Evolutionary conservation across 148 eudicot species (phyloP), one percentile per base, ranked within the genome.

Genomic region (Euryodendron excelsum): DNA sequence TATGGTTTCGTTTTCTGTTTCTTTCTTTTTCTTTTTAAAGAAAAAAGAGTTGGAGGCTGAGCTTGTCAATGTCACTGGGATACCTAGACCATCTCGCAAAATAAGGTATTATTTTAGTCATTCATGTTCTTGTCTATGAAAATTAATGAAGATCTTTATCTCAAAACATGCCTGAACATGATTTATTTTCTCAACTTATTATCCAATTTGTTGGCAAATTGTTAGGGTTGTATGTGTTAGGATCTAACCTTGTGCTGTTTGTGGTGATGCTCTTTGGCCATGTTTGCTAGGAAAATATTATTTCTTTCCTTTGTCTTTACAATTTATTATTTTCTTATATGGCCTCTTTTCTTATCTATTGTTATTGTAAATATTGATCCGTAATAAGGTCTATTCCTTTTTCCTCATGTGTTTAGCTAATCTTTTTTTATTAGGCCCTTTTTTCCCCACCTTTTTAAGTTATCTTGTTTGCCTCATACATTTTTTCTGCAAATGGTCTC

Each of bases 31-130:
- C 64, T 23, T 50, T 76, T 68, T 37, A 15, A 79, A 96, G 99
- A 96, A 91, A 96, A 96, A 96, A 93, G 99, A 96, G 85, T 85
- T 96, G 80, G 99, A 96, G 85, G 97, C 97, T 21, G 99, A 96
- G 87, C 93, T 96, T 80, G 94, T 77, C 77, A 96, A 92, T 88
- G 99, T 96, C 82, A 80, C 83, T 9, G 99, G 91, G 82, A 77
- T 76, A 48, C 97, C 97, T 48, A 92, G 84, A 82, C 98, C 98
- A 72, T 89, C 97, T 67, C 97, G 99, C 36, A 93, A 93, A 83
- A 92, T 96, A 81, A 96, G 99, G 99, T 96, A 75, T 78, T 55
- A 44, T 53, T 66, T 44, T 12, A 27, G 72, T 69, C 30, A 36
- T 59, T 15, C 66, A 27, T 53, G 61, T 36, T 6, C 63, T 13